Conservation (phyloP, 2,329 filamentous ascomycete species). For the Torrubiella hemipterigena region DNA sequence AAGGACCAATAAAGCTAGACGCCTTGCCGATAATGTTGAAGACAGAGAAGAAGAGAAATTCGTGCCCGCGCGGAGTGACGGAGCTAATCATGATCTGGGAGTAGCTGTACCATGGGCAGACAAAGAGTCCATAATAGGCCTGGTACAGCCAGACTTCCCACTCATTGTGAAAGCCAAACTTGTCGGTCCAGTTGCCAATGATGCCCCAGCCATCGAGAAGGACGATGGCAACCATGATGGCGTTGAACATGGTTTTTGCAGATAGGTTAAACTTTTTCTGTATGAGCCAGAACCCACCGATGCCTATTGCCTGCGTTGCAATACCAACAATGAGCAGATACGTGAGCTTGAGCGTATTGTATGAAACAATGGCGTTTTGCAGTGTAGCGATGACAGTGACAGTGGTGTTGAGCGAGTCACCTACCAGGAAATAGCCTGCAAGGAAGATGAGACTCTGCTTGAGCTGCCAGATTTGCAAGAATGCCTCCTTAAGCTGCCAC, state of each 20-base stretch:
- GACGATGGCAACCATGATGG: slow-evolving; percentile 48
- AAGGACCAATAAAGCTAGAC: slow-evolving; percentile 53
- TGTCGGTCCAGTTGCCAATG: slow-evolving; percentile 32
- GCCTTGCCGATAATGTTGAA: slow-evolving; percentile 61
- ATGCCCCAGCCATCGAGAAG: slow-evolving; percentile 40
- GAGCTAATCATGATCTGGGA: slow-evolving; percentile 61
- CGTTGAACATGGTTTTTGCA: slow-evolving; percentile 59
- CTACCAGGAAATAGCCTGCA: slow-evolving; percentile 54
- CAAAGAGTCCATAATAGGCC: slow-evolving; percentile 50
- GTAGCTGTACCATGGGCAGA: slow-evolving; percentile 61
- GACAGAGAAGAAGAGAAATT: slow-evolving; percentile 58
- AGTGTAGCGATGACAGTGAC: slow-evolving; percentile 55
- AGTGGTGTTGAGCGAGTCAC: slow-evolving; percentile 59
- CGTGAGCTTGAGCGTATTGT: slow-evolving; percentile 52
- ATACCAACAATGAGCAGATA: slow-evolving; percentile 58
- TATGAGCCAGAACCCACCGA: slow-evolving; percentile 48
- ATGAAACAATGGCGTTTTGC: slow-evolving; percentile 53
- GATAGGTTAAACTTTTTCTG: slow-evolving; percentile 47
- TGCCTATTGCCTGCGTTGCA: slow-evolving; percentile 48
- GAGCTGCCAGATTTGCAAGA: slow-evolving; percentile 48
- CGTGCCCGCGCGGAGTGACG: slow-evolving; percentile 55
- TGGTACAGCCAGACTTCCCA: slow-evolving; percentile 35
- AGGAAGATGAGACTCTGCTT: slow-evolving; percentile 56
- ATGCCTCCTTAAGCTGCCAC: slow-evolving; percentile 47
- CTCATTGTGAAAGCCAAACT: slow-evolving; percentile 30